Percentiles rank a stretch among this genome's conserved stretches.
phyloP scores from a whole-genome alignment of 1,284 basidiomycete species.

The Somion occarium region DNA sequence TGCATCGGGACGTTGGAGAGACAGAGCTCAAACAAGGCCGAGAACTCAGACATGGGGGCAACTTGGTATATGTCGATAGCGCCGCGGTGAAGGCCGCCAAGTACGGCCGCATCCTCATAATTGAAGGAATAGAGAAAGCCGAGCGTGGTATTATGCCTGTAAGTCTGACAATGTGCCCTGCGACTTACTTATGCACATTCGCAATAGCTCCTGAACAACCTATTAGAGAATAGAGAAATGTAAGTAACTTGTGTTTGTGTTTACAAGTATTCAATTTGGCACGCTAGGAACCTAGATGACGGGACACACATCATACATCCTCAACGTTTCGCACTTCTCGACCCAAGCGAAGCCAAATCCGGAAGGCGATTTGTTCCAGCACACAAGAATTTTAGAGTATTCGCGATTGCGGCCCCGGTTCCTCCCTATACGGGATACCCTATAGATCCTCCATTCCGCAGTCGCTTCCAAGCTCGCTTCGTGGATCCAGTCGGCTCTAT shows the following conservation, averaged over 20 bases:
- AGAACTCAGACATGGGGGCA: slow-evolving; percentile 56
- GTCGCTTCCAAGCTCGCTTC: slow-evolving; percentile 65
- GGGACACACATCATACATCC: slow-evolving; percentile 71
- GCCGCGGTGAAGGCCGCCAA: slow-evolving; percentile 64
- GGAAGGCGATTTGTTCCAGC: slow-evolving; percentile 51
- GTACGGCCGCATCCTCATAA: slow-evolving; percentile 56
- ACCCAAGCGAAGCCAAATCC: slow-evolving; percentile 24
- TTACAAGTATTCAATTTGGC: background rate
- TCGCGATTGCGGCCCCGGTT: slow-evolving; percentile 62
- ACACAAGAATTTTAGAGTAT: slow-evolving; percentile 58
- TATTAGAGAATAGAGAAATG: slow-evolving; percentile 67
- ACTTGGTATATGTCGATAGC: slow-evolving; percentile 60
- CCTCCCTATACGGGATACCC: slow-evolving; percentile 64
- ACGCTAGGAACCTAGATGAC: slow-evolving; percentile 56
- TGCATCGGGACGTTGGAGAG: slow-evolving; percentile 66
- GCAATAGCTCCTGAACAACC: slow-evolving; percentile 53
- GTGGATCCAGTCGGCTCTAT: slow-evolving; percentile 54
- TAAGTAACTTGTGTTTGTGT: slow-evolving; percentile 20
- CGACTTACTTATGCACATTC: background rate
- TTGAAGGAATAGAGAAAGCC: slow-evolving; percentile 67
- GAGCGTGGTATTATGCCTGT: slow-evolving; percentile 51
- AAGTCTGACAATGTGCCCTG: slow-evolving; percentile 9
- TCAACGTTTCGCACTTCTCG: slow-evolving; percentile 48
- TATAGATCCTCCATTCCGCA: slow-evolving; percentile 63
- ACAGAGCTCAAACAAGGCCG: slow-evolving; percentile 67